Evolutionary conservation across 495 filamentous ascomycete species (phyloP).

Genomic region (Aspergillus cavernicola): DNA sequence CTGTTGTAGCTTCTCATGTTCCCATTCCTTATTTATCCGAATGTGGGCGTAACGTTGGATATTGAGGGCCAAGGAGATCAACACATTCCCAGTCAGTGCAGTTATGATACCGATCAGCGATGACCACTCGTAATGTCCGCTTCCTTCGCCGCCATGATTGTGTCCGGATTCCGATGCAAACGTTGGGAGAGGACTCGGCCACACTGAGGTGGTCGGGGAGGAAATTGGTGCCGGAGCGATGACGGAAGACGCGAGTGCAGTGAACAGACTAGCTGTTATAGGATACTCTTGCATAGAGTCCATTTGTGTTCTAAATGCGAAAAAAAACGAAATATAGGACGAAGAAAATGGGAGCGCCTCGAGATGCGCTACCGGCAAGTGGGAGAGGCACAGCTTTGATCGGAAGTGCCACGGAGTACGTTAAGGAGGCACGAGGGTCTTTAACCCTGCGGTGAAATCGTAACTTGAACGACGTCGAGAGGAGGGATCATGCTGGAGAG

Average conservation of each 20-base stretch:
- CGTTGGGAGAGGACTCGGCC: constrained; percentile 14
- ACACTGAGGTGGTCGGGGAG: constrained; percentile 13
- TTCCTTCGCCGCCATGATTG: constrained; percentile 36
- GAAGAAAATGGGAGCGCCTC: background rate
- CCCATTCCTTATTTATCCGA: constrained; percentile 61
- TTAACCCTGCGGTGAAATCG: background rate
- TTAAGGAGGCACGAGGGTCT: background rate
- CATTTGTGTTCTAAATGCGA: constrained; percentile 13
- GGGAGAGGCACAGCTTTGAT: background rate
- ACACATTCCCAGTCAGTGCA: constrained; percentile 83
- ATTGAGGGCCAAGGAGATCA: constrained; percentile 94
- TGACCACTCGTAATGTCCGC: constrained; percentile 71
- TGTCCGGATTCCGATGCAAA: constrained; percentile 16
- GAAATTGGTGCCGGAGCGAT: constrained; percentile 23
- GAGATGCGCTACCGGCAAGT: background rate
- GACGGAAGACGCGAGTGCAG: constrained; percentile 26
- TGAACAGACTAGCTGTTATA: constrained; percentile 28
- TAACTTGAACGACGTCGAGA: background rate
- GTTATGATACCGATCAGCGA: constrained; percentile 92
- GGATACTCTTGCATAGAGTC: constrained; percentile 16
- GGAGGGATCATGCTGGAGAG: constrained; percentile 10
- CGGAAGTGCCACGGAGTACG: background rate
- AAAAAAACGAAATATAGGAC: background rate
- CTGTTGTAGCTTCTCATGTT: constrained; percentile 44
- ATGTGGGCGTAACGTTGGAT: constrained; percentile 95